A percentile compares a stretch with the other conserved stretches of the same genome.
phyloP scores from a whole-genome alignment of 306 rosid species.

The Hippophae rhamnoides region DNA sequence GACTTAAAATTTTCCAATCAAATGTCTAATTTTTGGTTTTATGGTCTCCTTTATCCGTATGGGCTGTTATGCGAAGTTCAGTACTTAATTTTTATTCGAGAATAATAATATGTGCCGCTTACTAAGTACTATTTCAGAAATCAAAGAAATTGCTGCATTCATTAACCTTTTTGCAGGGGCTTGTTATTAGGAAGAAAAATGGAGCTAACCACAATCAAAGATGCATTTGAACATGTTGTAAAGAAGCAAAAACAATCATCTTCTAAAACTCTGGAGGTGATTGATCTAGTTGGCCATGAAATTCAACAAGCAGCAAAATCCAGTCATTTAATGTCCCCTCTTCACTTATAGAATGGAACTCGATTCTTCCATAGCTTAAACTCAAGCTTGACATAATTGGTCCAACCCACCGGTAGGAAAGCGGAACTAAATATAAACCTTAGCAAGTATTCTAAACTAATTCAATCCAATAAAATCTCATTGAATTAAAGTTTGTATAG shows the following conservation, averaged over 20 bases:
- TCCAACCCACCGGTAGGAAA: constrained; percentile 49
- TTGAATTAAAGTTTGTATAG: too few species aligned
- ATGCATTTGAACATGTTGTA: constrained; percentile 67
- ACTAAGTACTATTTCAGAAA: neutral
- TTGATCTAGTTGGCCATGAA: constrained; percentile 58
- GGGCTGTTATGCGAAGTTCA: too few species aligned
- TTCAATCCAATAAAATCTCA: too few species aligned
- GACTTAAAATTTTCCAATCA: too few species aligned
- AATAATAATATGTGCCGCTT: neutral
- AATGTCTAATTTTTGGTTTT: too few species aligned
- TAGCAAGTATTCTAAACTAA: constrained; percentile 37
- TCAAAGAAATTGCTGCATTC: neutral
- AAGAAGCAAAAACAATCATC: constrained; percentile 73
- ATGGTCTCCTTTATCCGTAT: too few species aligned
- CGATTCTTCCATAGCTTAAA: constrained; percentile 51
- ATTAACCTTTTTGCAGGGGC: constrained; percentile 35
- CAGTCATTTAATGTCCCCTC: constrained; percentile 36
- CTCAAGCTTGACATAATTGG: constrained; percentile 42
- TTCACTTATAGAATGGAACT: constrained; percentile 39
- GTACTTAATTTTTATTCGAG: neutral
- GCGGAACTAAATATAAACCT: constrained; percentile 46
- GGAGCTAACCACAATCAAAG: constrained; percentile 61
- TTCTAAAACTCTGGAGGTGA: constrained; percentile 57
- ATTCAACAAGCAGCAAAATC: constrained; percentile 50
- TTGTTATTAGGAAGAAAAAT: constrained; percentile 28